Conservation (phyloP, 352 stramenopile species). For the Aphanomyces invadans region DNA sequence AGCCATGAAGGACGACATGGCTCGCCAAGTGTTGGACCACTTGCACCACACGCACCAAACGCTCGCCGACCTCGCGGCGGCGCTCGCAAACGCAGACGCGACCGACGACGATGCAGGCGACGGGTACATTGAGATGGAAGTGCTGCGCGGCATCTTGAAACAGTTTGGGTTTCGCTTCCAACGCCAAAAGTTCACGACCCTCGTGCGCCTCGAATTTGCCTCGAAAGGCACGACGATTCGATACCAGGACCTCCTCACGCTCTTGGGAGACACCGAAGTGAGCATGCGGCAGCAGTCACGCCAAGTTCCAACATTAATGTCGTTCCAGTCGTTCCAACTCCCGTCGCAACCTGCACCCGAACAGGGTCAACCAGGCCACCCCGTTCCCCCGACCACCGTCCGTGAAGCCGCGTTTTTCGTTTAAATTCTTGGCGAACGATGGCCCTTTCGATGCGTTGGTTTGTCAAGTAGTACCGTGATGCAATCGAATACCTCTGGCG, state of each 20-base stretch:
- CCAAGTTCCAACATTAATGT: not conserved
- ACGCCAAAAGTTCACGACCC: constrained; percentile 18
- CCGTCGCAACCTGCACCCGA: no score
- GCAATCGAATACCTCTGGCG: no score
- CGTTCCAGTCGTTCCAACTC: not conserved
- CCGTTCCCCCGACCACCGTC: no score
- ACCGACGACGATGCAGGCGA: constrained; percentile 17
- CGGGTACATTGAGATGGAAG: constrained; percentile 20
- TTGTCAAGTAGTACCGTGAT: no score
- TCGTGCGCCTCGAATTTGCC: constrained; percentile 20
- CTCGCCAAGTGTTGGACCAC: not conserved
- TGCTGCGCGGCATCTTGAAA: constrained; percentile 11
- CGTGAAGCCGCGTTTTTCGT: no score
- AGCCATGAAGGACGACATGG: constrained; percentile 10
- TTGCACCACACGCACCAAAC: not conserved
- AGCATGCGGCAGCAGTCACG: not conserved
- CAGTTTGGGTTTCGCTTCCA: constrained; percentile 21
- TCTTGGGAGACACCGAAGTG: not conserved
- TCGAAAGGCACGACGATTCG: constrained; percentile 23
- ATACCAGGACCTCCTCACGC: constrained; percentile 3
- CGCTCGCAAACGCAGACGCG: constrained; percentile 2
- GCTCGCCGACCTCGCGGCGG: not conserved
- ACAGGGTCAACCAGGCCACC: no score
- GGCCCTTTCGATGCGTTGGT: no score
- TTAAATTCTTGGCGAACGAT: no score